These are phyloP conservation scores for Irpex sp. DNA, from an alignment of 1,284 basidiomycete genomes.

Conservation along the genomic window DNA sequence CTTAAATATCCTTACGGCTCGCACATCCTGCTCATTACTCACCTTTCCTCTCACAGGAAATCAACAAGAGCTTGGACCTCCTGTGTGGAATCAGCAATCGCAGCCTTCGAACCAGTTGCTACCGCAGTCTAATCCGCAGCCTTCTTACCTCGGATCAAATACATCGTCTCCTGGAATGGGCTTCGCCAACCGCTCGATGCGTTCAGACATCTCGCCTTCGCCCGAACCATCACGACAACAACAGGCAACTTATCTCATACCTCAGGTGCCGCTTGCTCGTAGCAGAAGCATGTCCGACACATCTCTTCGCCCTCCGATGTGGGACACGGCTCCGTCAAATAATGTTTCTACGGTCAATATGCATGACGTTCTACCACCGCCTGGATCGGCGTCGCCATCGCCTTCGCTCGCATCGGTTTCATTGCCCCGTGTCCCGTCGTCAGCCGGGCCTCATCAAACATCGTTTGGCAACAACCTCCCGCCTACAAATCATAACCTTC, in stretches of 20 bases:
- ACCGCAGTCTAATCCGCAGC: conserved; percentile 22
- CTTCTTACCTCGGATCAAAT: conserved; percentile 23
- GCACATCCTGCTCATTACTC: not conserved
- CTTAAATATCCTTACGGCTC: not conserved
- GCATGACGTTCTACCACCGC: conserved; percentile 39
- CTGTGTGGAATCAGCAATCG: conserved; percentile 20
- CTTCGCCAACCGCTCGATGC: conserved; percentile 12
- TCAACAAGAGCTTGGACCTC: conserved; percentile 10
- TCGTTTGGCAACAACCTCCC: conserved; percentile 24
- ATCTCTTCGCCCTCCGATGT: conserved; percentile 48
- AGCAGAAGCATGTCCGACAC: conserved; percentile 59
- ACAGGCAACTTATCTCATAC: conserved; percentile 23
- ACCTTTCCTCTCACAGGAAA: conserved; percentile 4
- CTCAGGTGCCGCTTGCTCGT: conserved; percentile 30
- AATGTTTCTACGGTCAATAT: conserved; percentile 35
- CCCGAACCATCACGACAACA: conserved; percentile 17
- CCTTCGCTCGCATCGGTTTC: conserved; percentile 11
- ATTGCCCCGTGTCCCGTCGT: conserved; percentile 23
- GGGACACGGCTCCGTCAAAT: conserved; percentile 37
- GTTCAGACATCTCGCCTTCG: conserved; percentile 13
- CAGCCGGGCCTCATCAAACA: conserved; percentile 26
- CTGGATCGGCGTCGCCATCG: conserved; percentile 19
- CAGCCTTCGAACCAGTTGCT: conserved; percentile 9
- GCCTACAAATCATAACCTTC: conserved; percentile 15
- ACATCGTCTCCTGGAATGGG: conserved; percentile 17